Conservation (phyloP, 2,329 filamentous ascomycete genomes). For the Penicillium rolfsii region DNA sequence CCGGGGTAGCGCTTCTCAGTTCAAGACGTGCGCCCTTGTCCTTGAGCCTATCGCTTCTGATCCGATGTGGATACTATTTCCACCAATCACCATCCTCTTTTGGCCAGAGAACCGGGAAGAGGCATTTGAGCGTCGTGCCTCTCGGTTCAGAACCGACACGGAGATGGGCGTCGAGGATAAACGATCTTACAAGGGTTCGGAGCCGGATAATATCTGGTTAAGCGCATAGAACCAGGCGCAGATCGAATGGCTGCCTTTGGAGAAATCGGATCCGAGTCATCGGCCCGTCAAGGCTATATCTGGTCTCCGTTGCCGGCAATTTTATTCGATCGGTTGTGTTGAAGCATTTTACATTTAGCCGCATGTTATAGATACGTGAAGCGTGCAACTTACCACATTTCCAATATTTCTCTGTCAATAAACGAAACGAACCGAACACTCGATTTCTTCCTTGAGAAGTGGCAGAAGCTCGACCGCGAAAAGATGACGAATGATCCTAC, state of each 20-base stretch:
- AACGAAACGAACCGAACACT: not conserved
- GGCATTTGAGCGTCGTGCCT: not conserved
- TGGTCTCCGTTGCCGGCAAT: not conserved
- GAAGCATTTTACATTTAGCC: not conserved
- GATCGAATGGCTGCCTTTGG: not conserved
- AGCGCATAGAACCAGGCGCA: not conserved
- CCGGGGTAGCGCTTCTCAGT: not conserved
- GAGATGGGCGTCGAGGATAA: too few relatives aligned
- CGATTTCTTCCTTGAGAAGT: not conserved
- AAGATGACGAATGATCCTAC: not conserved
- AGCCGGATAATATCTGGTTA: not conserved
- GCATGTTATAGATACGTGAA: not conserved
- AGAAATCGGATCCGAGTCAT: not conserved
- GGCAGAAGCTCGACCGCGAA: not conserved
- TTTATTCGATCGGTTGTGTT: not conserved
- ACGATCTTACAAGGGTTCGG: not conserved
- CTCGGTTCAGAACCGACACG: conserved; percentile 5
- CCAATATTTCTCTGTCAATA: not conserved
- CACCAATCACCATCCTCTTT: not conserved
- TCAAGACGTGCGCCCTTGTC: not conserved
- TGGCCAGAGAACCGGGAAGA: not conserved
- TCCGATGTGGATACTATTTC: not conserved
- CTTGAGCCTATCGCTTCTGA: not conserved
- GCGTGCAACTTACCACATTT: not conserved
- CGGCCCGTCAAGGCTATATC: not conserved